Evolutionary conservation across 2,329 filamentous ascomycete genomes (phyloP).

Genomic region (Emmonsiellopsis sp.): DNA sequence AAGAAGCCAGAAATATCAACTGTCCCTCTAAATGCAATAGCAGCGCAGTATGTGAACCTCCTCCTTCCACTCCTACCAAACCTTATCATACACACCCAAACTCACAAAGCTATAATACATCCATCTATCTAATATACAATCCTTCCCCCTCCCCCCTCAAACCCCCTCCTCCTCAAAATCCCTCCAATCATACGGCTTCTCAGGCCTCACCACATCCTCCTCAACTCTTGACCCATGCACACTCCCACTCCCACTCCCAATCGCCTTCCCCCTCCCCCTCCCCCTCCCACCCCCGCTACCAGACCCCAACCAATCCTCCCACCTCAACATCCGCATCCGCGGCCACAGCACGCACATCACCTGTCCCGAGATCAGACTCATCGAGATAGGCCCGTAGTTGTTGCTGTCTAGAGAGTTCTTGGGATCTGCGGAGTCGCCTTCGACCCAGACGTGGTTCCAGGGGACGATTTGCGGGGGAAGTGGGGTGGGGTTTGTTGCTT

Average conservation of each 20-base stretch:
- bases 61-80: too few relatives aligned
- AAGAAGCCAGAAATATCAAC: too few relatives aligned
- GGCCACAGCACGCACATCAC: constrained; percentile 67
- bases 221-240: too few relatives aligned
- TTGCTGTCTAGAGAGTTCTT: constrained; percentile 73
- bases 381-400: constrained; percentile 74
- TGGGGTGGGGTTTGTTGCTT: constrained; percentile 10
- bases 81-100: too few relatives aligned
- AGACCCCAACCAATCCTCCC: constrained; percentile 29
- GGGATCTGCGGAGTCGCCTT: constrained; percentile 67
- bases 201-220: constrained; percentile 11
- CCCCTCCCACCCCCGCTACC: constrained; percentile 16
- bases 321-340: constrained; percentile 25
- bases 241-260: constrained; percentile 23
- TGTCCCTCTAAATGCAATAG: too few relatives aligned
- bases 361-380: constrained; percentile 63
- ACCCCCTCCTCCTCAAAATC: not conserved
- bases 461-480: constrained; percentile 52
- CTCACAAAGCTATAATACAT: not conserved
- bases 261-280: constrained; percentile 13
- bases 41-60: too few relatives aligned
- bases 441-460: constrained; percentile 83
- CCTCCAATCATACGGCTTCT: constrained; percentile 2
- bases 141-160: not conserved
- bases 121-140: not conserved